Evolutionary conservation across 164 flowering plant genomes (phyloP).

Genomic region (Santalum album): DNA sequence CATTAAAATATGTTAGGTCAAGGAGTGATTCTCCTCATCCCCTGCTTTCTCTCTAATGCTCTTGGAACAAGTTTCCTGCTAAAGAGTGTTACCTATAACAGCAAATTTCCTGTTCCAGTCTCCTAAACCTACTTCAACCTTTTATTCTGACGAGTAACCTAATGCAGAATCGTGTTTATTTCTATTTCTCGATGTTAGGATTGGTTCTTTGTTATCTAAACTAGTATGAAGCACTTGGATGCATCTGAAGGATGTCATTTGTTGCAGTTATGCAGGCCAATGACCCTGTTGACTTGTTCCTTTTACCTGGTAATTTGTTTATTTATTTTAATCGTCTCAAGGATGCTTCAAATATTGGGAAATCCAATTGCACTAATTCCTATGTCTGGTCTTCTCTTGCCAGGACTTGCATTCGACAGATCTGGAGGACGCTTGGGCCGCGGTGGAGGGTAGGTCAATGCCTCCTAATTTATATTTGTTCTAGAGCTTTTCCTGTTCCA

Average conservation of each 20-base stretch:
- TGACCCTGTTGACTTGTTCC: slow-evolving; percentile 77
- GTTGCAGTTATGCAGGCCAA: slow-evolving; percentile 76
- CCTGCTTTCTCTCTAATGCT: no score
- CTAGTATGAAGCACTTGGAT: background rate
- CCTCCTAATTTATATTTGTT: background rate
- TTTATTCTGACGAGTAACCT: no score
- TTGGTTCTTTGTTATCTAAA: background rate
- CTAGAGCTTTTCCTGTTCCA: no score
- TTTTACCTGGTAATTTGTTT: slow-evolving; percentile 64
- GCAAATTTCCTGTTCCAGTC: no score
- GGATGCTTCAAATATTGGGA: background rate
- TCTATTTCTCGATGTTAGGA: background rate
- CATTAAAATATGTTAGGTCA: no score
- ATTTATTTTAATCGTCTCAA: background rate
- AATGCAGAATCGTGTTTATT: background rate
- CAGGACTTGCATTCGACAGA: slow-evolving; percentile 94
- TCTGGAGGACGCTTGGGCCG: slow-evolving; percentile 94
- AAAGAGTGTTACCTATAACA: no score
- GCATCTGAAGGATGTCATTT: slow-evolving; percentile 13
- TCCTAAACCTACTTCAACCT: no score
- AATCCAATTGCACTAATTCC: background rate
- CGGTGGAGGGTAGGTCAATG: slow-evolving; percentile 80
- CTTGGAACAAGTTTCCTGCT: no score
- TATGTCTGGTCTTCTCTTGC: background rate
- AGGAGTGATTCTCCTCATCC: no score